phyloP scores from a whole-genome alignment of 2,329 filamentous ascomycete species.

The Aphanoascus verrucosus region DNA sequence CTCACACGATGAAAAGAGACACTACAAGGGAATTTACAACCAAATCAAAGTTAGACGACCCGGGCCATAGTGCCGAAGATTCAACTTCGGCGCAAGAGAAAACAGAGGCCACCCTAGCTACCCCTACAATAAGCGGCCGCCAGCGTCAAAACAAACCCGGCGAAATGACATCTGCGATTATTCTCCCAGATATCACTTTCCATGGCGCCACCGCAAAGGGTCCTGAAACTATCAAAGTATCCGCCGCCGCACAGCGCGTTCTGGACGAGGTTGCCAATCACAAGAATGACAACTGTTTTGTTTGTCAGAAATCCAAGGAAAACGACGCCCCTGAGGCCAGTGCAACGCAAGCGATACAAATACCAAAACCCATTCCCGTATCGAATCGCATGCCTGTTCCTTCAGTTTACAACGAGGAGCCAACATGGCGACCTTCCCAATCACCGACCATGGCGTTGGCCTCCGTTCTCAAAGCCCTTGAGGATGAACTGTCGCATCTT shows the following conservation, averaged over 20 bases:
- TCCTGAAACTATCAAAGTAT: constrained; percentile 25
- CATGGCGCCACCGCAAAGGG: constrained; percentile 17
- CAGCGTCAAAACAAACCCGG: constrained; percentile 38
- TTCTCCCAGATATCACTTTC: constrained; percentile 53
- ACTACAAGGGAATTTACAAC: background rate
- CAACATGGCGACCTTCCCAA: constrained; percentile 52
- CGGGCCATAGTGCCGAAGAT: background rate
- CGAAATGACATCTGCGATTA: constrained; percentile 55
- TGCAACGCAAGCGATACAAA: constrained; percentile 26
- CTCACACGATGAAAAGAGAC: constrained; percentile 33
- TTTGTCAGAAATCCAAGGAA: constrained; percentile 37
- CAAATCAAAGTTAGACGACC: background rate
- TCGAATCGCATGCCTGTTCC: constrained; percentile 38
- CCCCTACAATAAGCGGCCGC: constrained; percentile 24
- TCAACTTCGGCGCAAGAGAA: background rate
- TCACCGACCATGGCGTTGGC: constrained; percentile 62
- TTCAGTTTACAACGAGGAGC: constrained; percentile 38
- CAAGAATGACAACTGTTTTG: constrained; percentile 45
- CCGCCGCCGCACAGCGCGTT: constrained; percentile 32
- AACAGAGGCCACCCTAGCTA: background rate
- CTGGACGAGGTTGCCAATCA: constrained; percentile 38
- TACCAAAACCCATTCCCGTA: constrained; percentile 43
- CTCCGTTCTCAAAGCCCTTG: constrained; percentile 68
- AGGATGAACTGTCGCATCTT: constrained; percentile 69
- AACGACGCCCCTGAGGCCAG: background rate